Evolutionary conservation across 164 flowering plant species (phyloP), one percentile per base, ranked within the genome.

Genomic region (Vitis cinerea): DNA sequence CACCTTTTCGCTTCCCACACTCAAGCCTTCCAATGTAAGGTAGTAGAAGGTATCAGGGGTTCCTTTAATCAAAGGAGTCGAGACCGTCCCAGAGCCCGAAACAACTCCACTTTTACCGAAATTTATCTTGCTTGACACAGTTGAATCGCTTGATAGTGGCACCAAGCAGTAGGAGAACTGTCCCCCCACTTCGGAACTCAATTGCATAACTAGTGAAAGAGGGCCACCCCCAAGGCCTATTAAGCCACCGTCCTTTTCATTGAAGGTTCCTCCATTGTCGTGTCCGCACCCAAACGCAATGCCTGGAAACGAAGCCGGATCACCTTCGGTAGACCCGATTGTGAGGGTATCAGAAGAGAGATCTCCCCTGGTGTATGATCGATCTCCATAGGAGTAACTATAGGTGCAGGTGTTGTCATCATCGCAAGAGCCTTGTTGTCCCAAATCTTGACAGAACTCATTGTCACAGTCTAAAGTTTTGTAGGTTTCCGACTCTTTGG

Each of bases 11-110:
- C 16, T 16, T 10, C 81, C 85, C 4, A 88, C 82, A 12, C 66
- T 81, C 3, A 88, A 58, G 0, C 79, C 80, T 57, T 83, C 77
- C 0, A 88, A 64, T 0, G 76, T 84, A 0, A 86, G 77, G 63
- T 14, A 82, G 68, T 86, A 88, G 59, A 59, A 86, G 0, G 85
- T 82, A 0, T 9, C 15, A 0, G 80, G 77, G 1, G 14, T 0
- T 15, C 74, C 71, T 0, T 63, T 1, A 0, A 72, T 59, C 4
- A 86, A 6, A 0, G 82, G 86, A 1, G 84, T 77, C 1, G 86
- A 66, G 0, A 70, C 68, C 0, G 27, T 75, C 0, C 80, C 79
- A 0, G 9, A 3, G 0, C 84, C 85, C 0, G 83, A 62, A 0
- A 81, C 87, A 2, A 61, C 67, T 0, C 74, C 87, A 0, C 72